Evolutionary conservation across 768 basidiomycete species (phyloP).

Genomic region (Mrakia gelida): DNA sequence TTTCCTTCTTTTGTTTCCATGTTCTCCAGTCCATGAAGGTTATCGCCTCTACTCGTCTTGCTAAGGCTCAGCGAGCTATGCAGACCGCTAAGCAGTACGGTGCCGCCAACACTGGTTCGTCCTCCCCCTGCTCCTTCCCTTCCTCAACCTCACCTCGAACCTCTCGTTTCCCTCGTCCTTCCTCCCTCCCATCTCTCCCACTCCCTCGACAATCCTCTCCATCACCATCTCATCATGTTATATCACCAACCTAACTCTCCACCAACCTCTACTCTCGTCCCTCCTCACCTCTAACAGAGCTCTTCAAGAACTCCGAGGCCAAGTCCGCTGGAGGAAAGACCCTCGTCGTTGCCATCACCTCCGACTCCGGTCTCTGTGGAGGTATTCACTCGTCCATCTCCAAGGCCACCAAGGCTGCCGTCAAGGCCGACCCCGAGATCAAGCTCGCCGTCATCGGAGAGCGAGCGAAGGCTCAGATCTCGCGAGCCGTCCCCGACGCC

Average conservation of each 20-base stretch:
- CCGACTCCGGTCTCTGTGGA: slow-evolving; percentile 98
- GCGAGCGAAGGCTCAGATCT: slow-evolving; percentile 91
- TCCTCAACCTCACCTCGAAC: slow-evolving; percentile 4
- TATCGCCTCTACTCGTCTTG: slow-evolving; percentile 95
- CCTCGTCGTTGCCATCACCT: slow-evolving; percentile 90
- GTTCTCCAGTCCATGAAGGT: slow-evolving; percentile 86
- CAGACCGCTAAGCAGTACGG: slow-evolving; percentile 86
- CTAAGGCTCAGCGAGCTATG: slow-evolving; percentile 94
- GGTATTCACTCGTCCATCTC: slow-evolving; percentile 97
- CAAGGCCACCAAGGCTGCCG: slow-evolving; percentile 74
- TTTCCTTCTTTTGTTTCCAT: background rate
- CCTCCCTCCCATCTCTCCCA: background rate
- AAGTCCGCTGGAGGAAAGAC: slow-evolving; percentile 56
- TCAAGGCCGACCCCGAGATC: slow-evolving; percentile 53
- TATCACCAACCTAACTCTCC: background rate
- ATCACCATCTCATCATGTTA: background rate
- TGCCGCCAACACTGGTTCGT: slow-evolving; percentile 77
- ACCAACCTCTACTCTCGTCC: background rate
- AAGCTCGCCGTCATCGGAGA: slow-evolving; percentile 87
- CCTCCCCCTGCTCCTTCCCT: background rate
- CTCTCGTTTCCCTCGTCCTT: background rate
- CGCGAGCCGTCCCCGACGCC: slow-evolving; percentile 61
- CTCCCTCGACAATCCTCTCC: background rate
- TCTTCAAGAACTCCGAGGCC: slow-evolving; percentile 66
- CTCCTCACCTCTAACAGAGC: slow-evolving; percentile 53